phyloP scores from a whole-genome alignment of 805 yeast species.

The Starmera pachycereana region DNA sequence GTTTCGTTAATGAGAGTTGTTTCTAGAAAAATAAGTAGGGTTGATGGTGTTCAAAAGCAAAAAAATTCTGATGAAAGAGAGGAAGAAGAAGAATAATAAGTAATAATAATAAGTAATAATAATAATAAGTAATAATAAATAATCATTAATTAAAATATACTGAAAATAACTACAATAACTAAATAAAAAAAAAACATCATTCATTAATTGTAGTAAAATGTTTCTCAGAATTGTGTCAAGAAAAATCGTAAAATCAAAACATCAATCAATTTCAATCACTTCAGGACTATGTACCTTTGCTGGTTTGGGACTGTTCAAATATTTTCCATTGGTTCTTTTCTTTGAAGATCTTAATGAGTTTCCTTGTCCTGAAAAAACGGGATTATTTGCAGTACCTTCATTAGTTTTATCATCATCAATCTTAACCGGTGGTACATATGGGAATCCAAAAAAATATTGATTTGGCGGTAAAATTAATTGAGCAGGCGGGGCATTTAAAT shows the following conservation, averaged over 20 bases:
- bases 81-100: background rate
- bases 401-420: constrained; percentile 24
- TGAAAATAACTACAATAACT: background rate
- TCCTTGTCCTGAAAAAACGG: constrained; percentile 55
- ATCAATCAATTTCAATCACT: constrained; percentile 59
- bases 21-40: constrained; percentile 13
- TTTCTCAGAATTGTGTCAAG: background rate
- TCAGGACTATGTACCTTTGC: constrained; percentile 60
- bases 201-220: background rate
- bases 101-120: background rate
- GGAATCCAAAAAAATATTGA: constrained; percentile 89
- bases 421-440: constrained; percentile 39
- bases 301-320: constrained; percentile 46
- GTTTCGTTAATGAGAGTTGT: constrained; percentile 27
- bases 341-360: constrained; percentile 61
- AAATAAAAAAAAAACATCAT: background rate
- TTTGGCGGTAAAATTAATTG: constrained; percentile 72
- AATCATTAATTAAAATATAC: too few relatives aligned
- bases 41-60: background rate
- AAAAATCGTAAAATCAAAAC: background rate
- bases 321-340: constrained; percentile 54
- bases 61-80: background rate
- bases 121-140: background rate
- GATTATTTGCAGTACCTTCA: constrained; percentile 8
- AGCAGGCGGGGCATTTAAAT: constrained; percentile 54